phyloP scores from a whole-genome alignment of 805 yeast genomes.

The Saccharomycopsis olivae region DNA sequence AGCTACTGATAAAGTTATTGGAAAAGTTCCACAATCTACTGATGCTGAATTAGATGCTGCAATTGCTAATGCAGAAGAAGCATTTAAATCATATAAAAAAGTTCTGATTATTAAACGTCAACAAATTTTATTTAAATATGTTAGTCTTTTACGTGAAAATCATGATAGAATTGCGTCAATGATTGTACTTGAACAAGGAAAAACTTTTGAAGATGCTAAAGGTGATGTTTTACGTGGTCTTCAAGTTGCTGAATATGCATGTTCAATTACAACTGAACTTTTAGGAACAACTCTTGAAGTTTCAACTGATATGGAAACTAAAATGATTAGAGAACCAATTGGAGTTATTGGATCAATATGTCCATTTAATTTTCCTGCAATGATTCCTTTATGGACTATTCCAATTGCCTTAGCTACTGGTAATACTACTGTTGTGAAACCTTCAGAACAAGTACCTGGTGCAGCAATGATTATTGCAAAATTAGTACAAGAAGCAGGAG shows the following conservation, averaged over 20 bases:
- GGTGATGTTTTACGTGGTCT: conserved; percentile 70
- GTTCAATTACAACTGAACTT: conserved; percentile 47
- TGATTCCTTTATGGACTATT: conserved; percentile 55
- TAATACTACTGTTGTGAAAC: conserved; percentile 61
- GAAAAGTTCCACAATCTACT: conserved; percentile 65
- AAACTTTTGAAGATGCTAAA: conserved; percentile 62
- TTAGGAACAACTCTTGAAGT: conserved; percentile 58
- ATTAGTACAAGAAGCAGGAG: conserved; percentile 62
- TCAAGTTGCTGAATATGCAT: conserved; percentile 68
- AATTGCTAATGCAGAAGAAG: conserved; percentile 49
- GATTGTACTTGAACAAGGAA: conserved; percentile 66
- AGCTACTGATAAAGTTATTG: conserved; percentile 56
- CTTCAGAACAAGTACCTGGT: conserved; percentile 72
- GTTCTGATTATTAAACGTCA: conserved; percentile 38
- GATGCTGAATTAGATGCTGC: conserved; percentile 55
- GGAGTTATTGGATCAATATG: conserved; percentile 72
- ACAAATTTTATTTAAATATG: conserved; percentile 61
- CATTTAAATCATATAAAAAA: conserved; percentile 49
- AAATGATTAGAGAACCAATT: conserved; percentile 59
- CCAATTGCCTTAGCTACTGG: conserved; percentile 56
- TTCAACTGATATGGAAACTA: conserved; percentile 65
- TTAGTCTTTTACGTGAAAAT: conserved; percentile 49
- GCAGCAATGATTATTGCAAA: conserved; percentile 68
- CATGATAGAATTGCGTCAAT: conserved; percentile 59
- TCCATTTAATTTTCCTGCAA: conserved; percentile 79